These are phyloP conservation scores for Fusarium scirpi DNA, from an alignment of 2,329 filamentous ascomycete species.

Conservation along the genomic window DNA sequence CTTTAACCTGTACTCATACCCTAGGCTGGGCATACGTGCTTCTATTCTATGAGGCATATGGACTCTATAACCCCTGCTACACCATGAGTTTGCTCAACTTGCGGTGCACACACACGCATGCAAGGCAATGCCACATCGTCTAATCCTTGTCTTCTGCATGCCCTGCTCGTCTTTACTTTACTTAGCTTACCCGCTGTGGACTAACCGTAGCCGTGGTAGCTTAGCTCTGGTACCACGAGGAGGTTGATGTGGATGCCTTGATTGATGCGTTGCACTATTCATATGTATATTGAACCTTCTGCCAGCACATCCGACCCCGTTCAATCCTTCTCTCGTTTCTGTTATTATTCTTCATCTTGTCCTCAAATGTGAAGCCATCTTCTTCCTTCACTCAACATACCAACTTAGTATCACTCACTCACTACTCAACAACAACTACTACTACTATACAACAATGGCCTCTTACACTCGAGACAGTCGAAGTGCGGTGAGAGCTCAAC, in stretches of 20 bases:
- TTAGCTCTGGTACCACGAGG: conserved; percentile 35
- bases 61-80: neutral
- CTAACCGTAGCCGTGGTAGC: conserved; percentile 38
- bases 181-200: conserved; percentile 35
- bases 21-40: neutral
- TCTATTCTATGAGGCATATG: neutral
- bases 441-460: conserved; percentile 34
- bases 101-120: conserved; percentile 26
- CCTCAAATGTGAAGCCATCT: conserved; percentile 34
- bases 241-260: conserved; percentile 41
- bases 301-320: conserved; percentile 28
- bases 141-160: conserved; percentile 28
- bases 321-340: conserved; percentile 16
- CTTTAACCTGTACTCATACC: neutral
- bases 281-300: conserved; percentile 39
- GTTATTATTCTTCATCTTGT: conserved; percentile 14
- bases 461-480: conserved; percentile 45
- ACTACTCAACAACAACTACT: conserved; percentile 1
- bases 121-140: conserved; percentile 19
- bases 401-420: neutral
- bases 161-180: conserved; percentile 14
- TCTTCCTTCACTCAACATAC: neutral
- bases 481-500: conserved; percentile 43
- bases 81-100: conserved; percentile 31
- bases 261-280: conserved; percentile 18